Evolutionary conservation across 2,329 filamentous ascomycete genomes (phyloP), one percentile per base, ranked within the genome.

Genomic region (Diaporthe humulicola): DNA sequence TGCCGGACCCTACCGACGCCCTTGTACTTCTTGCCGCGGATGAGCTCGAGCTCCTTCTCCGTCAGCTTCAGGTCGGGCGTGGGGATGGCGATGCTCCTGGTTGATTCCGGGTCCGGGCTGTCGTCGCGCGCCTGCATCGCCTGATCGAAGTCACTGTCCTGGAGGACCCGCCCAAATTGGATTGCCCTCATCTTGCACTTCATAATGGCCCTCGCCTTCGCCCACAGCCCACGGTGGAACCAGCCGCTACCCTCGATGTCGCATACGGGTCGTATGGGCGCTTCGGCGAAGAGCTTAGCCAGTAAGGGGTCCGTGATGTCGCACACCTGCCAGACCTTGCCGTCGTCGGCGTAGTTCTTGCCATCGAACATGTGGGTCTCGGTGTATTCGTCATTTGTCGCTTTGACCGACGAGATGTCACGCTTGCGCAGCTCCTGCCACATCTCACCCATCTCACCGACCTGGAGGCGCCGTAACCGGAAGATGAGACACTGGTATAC

Each of bases 241-340:
- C 95, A 99, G 1, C 96, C 96, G 78, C 95, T 94, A 58, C 88
- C 88, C 67, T 87, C 81, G 8, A 86, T 82, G 77, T 94, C 91
- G 82, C 91, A 94, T 14, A 86, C 85, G 0, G 85, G 81, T 6
- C 92, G 88, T 30, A 93, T 84, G 7, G 91, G 87, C 0, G 92
- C 87, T 0, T 90, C 89, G 28, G 92, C 88, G 52, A 98, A 87
- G 4, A 98, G 85, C 15, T 87, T 83, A 0, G 87, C 85, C 1
- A 98, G 87, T 1, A 96, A 81, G 0, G 95, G 94, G 79, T 98
- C 96, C 0, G 91, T 93, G 72, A 98, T 93, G 82, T 99, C 97
- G 85, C 95, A 98, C 36, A 97, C 90, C 86, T 98, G 97, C 93
- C 95, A 99, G 67, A 97, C 93, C 80, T 97, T 97, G 52, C 95